These are phyloP conservation scores for Beta lomatogona DNA, from an alignment of 179 eudicot species.

Conservation along the genomic window DNA sequence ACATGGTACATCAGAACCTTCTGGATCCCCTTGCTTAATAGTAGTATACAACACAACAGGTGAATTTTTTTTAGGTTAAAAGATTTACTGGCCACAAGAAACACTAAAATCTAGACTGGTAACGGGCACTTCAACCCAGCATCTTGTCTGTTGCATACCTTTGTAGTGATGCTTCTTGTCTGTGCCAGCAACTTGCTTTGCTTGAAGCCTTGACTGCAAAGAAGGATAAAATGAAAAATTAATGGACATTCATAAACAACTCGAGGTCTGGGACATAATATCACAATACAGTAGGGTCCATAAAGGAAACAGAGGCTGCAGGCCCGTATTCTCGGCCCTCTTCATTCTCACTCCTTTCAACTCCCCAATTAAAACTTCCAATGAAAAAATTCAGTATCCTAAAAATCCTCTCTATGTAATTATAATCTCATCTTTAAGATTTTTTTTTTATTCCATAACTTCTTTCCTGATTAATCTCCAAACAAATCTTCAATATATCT, in stretches of 20 bases:
- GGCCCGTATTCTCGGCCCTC: no score
- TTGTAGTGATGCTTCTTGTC: slow-evolving; percentile 85
- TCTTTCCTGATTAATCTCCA: no score
- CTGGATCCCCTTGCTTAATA: neutral
- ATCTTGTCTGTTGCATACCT: slow-evolving; percentile 44
- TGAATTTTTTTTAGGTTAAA: neutral
- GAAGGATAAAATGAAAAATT: slow-evolving; percentile 3
- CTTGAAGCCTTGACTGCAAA: slow-evolving; percentile 90
- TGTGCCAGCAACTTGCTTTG: slow-evolving; percentile 65
- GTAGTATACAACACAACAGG: neutral
- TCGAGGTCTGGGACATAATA: neutral
- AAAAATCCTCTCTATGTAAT: no score
- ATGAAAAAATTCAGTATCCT: no score
- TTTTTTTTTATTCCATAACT: no score
- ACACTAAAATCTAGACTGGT: no score
- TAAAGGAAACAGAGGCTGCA: neutral
- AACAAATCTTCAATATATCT: no score
- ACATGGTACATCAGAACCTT: neutral
- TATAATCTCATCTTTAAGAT: no score
- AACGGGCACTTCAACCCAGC: no score
- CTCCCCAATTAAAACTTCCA: no score
- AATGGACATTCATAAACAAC: neutral
- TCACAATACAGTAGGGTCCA: neutral
- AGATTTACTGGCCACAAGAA: no score
- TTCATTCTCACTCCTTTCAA: no score